Base-by-base conservation (phyloP, 2,329 filamentous ascomycete genomes). In the Botrytis porri region DNA sequence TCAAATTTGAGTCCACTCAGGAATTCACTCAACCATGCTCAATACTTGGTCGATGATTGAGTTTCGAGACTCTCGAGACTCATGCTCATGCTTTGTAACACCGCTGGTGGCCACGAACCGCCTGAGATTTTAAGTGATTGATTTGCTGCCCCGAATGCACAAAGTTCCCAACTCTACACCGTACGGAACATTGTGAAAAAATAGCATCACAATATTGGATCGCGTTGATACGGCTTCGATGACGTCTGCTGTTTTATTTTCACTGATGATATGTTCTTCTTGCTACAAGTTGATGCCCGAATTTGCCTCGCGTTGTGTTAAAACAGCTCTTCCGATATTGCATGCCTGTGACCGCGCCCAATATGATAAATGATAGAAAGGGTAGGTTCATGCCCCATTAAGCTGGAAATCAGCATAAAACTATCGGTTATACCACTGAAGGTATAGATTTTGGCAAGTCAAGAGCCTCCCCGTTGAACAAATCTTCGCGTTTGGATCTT, bases 341-440 rank as follows among this genome's bases (percentile, higher is more conserved):
- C 35, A 67, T 54, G 18, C 65, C 32, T 32, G 65, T 69, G 37
- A 57, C 65, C 5, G 6, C 37, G n/a, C 9, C 20, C 20, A 69
- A 69, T 69, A 10, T 57, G 65, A 69, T 43, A 69, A 57, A 29
- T 69, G 65, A 69, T 48, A 57, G 48, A 57, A 67, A 67, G 8
- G 35, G 63, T 32, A 32, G 39, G 16, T 48, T 41, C 5, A 57
- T 41, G 10, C 35, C 12, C 18, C 12, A 22, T 57, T 22, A 20
- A 39, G 65, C 37, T 32, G n/a, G 48, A 57, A 67, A 14, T 14
- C 29, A 32, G 48, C 9, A 32, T 22, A 14, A 29, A 41, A 57
- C 14, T 18, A 69, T 29, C 25, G 5, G 39, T 6, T 6, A 57
- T 41, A 22, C 39, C 29, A 10, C n/a, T 32, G 65, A 43, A 32